phyloP scores from a whole-genome alignment of 371 early-diverging fungal genomes.

The Parasitella parasitica region DNA sequence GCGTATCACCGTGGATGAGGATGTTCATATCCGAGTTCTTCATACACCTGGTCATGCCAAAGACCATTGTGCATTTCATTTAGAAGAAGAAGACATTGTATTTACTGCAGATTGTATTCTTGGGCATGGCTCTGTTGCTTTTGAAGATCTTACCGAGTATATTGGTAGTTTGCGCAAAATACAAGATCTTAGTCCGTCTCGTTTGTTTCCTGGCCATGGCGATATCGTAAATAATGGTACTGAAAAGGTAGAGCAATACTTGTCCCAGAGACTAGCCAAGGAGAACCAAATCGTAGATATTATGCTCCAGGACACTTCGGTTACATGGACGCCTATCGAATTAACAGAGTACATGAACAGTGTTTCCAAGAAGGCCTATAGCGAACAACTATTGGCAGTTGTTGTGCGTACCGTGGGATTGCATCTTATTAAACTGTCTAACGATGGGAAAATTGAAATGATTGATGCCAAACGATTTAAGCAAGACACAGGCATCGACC shows the following conservation, averaged over 20 bases:
- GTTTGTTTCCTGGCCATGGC: constrained; percentile 64
- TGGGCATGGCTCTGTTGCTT: constrained; percentile 73
- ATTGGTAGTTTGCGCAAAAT: constrained; percentile 59
- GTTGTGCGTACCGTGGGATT: constrained; percentile 21
- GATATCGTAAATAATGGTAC: constrained; percentile 25
- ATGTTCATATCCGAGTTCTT: constrained; percentile 44
- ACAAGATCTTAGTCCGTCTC: constrained; percentile 22
- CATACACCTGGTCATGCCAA: constrained; percentile 75
- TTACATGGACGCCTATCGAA: constrained; percentile 4
- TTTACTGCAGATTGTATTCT: constrained; percentile 77
- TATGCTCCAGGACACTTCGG: constrained; percentile 12
- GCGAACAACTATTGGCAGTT: neutral
- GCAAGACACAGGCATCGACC: neutral
- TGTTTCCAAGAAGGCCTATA: neutral
- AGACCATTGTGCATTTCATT: constrained; percentile 67
- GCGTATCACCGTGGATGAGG: constrained; percentile 49
- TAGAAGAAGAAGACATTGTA: constrained; percentile 61
- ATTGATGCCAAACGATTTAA: neutral
- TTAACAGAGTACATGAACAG: constrained; percentile 5
- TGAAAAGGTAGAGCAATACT: constrained; percentile 27
- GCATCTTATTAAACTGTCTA: constrained; percentile 20
- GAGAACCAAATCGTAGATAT: constrained; percentile 32
- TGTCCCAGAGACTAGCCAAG: constrained; percentile 18
- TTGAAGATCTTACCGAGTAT: constrained; percentile 68
- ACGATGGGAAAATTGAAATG: constrained; percentile 19